Evolutionary conservation across 2,329 filamentous ascomycete genomes (phyloP), one percentile per base, ranked within the genome.

Genomic region (Nigrospora sphaerica): DNA sequence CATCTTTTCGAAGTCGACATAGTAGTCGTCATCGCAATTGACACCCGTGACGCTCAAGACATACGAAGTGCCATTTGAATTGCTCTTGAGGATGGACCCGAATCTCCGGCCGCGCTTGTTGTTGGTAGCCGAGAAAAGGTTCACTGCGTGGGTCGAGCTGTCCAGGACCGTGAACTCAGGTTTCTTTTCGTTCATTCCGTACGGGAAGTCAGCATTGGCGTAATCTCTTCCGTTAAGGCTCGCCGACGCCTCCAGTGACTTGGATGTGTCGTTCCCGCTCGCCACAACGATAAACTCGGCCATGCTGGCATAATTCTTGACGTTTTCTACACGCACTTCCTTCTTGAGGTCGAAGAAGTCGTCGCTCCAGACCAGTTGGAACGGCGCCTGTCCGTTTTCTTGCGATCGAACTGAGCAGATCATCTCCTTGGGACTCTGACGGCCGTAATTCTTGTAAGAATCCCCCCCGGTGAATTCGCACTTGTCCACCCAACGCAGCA

Each of bases 1-100:
- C 73, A 96, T 89, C 71, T 95, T 96, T 64, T 98, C 93, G 65
- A 95, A 98, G 62, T 98, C 93, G 39, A 95, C 92, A 59, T 84
- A 96, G 38, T 84, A 90, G 2, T 63, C 56, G 12, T 76, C 70
- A 60, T 96, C 83, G 55, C 88, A 80, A 65, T 97, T 96, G 60
- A 97, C 89, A 17, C 80, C 81, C 42, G 80, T 73, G 19, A 93
- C 74, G 64, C 88, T 95, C 53, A 95, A 72, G 12, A 95, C 88
- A 59, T 96, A 98, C 2, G 87, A 93, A 1, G 93, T 98, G 45
- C 93, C 93, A 61, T 98, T 97, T 57, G 90, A 96, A 71, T 98
- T 98, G 61, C 90, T 96, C 78, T 97, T 98, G 67, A 98, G 81
- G 56, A 98, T 88, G 19, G 86, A 85, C 34, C 93, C 93, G 57